phyloP scores from a whole-genome alignment of 441 rosid species.

The Erysimum cheiri region DNA sequence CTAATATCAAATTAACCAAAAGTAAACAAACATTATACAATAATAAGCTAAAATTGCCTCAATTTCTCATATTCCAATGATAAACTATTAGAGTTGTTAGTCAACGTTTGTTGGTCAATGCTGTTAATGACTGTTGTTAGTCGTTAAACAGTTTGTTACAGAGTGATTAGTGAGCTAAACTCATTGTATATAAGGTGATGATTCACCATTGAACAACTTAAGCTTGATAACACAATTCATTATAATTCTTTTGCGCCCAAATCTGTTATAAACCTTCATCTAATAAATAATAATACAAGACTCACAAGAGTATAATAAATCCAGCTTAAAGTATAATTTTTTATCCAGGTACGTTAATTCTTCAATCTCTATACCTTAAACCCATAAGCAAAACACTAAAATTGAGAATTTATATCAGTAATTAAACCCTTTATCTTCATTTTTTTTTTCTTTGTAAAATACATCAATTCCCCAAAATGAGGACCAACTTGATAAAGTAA shows the following conservation, averaged over 20 bases:
- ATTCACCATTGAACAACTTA: no score
- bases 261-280: no score
- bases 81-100: neutral
- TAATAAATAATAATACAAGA: neutral
- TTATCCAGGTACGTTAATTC: neutral
- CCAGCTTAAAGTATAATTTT: slow-evolving; percentile 3
- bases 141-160: no score
- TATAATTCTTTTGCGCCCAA: no score
- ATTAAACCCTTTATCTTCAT: neutral
- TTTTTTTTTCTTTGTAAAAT: neutral
- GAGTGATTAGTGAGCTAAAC: no score
- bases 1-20: neutral
- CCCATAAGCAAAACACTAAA: slow-evolving; percentile 20
- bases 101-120: no score
- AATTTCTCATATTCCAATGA: slow-evolving; percentile 10
- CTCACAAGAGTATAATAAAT: neutral
- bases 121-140: no score
- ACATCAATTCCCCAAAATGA: slow-evolving; percentile 23
- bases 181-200: no score
- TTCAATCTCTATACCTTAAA: slow-evolving; percentile 6
- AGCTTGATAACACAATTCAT: no score
- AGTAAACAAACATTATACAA: slow-evolving; percentile 4
- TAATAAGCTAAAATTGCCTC: slow-evolving; percentile 9
- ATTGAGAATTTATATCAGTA: slow-evolving; percentile 24
- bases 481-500: slow-evolving; percentile 5